Evolutionary conservation across 108 stramenopile species (phyloP).

Genomic region (Pseudonitzschia multistriata): DNA sequence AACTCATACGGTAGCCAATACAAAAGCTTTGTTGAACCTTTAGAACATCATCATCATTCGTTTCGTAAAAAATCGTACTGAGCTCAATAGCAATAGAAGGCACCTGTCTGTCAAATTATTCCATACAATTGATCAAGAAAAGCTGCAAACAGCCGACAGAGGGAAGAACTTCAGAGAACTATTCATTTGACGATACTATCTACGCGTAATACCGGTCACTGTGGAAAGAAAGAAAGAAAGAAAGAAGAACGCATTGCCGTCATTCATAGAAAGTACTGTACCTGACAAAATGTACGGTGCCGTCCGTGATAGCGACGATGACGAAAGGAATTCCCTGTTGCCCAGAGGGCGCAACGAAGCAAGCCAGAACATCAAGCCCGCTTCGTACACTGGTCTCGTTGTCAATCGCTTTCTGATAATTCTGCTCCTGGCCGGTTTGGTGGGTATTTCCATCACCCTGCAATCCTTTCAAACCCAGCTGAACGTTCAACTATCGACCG

Average conservation of each 20-base stretch:
- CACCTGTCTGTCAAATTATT: too few relatives aligned
- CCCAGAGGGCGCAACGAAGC: not conserved
- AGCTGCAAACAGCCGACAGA: too few relatives aligned
- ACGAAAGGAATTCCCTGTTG: conserved; percentile 8
- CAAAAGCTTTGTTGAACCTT: too few relatives aligned
- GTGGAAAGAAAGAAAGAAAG: not conserved
- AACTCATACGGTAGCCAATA: too few relatives aligned
- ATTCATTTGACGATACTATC: too few relatives aligned
- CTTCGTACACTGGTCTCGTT: conserved; percentile 11
- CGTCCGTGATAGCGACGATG: not conserved
- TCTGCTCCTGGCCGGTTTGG: conserved; percentile 21
- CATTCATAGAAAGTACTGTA: not conserved
- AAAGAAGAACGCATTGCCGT: not conserved
- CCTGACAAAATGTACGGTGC: conserved; percentile 5
- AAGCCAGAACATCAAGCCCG: not conserved
- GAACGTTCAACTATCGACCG: conserved; percentile 20
- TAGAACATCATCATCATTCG: too few relatives aligned
- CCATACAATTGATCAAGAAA: too few relatives aligned
- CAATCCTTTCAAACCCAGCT: conserved; percentile 25
- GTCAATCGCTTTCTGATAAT: conserved; percentile 38
- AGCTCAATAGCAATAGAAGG: too few relatives aligned
- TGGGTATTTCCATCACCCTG: conserved; percentile 24
- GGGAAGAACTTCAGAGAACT: too few relatives aligned
- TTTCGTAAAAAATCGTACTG: too few relatives aligned
- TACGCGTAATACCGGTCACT: too few relatives aligned